These are phyloP conservation scores for Aspergillus brasiliensis DNA, from an alignment of 2,329 filamentous ascomycete genomes.

Conservation along the genomic window DNA sequence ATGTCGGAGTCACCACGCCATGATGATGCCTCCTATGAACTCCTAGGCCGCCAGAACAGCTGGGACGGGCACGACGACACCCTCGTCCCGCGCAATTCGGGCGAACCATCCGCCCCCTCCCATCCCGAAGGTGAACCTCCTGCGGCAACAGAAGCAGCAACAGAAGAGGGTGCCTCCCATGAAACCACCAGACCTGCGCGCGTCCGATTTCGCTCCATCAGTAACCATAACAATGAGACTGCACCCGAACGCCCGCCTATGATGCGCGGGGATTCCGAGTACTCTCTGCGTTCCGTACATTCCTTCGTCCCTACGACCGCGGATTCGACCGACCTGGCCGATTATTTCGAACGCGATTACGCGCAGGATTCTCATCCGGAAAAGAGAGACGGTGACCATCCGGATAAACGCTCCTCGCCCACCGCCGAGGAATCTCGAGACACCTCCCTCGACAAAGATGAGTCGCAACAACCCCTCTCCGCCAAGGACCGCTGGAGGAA, in stretches of 20 bases:
- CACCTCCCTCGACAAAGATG: constrained; percentile 6
- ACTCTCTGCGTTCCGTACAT: constrained; percentile 19
- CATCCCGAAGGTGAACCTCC: background rate
- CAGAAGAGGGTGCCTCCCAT: background rate
- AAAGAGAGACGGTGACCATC: background rate
- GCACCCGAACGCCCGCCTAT: constrained; percentile 4
- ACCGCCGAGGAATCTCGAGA: constrained; percentile 4
- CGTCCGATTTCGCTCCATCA: constrained; percentile 26
- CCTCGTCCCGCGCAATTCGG: background rate
- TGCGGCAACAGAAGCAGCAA: background rate
- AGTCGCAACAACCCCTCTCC: constrained; percentile 20
- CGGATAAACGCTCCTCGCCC: background rate
- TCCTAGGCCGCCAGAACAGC: constrained; percentile 9
- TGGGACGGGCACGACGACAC: background rate
- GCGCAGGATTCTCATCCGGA: background rate
- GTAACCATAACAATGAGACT: constrained; percentile 10
- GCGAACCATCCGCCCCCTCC: background rate
- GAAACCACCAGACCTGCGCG: constrained; percentile 14
- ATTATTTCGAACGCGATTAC: constrained; percentile 2
- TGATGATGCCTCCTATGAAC: constrained; percentile 11
- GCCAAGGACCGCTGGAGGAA: constrained; percentile 29
- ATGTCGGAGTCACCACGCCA: constrained; percentile 9
- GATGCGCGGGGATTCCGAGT: constrained; percentile 21
- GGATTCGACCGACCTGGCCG: constrained; percentile 13
- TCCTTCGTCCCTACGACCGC: constrained; percentile 11